Base-by-base conservation (phyloP, 1,284 basidiomycete genomes). In the Leccinum colubrinum region DNA sequence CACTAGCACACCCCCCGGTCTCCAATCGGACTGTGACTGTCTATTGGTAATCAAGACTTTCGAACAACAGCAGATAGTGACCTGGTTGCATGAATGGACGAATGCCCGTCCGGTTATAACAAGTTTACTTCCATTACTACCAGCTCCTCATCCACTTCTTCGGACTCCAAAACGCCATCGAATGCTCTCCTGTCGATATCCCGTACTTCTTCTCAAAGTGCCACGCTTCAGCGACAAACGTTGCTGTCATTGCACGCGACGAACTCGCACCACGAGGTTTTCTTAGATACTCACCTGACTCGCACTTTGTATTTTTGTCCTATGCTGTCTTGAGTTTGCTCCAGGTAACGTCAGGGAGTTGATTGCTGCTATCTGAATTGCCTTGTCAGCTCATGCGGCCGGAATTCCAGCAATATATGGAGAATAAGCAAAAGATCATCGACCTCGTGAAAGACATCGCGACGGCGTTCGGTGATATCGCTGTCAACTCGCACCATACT, bases 101-200 rank as follows among this genome's bases (percentile, higher is more conserved):
- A 68, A 69, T 22, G 20, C 67, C 62, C 65, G 75, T 65, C 46
- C 62, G n/a, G 59, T 58, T 25, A 58, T 53, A 25, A 61, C 71
- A 43, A 46, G 71, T 94, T 73, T 94, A 93, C 74, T 91, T 84
- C 76, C 84, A 93, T 72, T 96, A 97, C 72, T 87, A 90, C 33
- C 87, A 89, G 73, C 83, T 97, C 53, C 90, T 95, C 22, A 80
- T 98, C 67, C 96, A 97, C 73, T 96, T 94, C 6, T 98, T 98
- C 69, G 95, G 96, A 3, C 81, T 98, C 59, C 95, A 98, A 76
- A 93, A 97, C 70, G 93, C 96, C 3, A 79, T 97, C 59, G 95
- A 97, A 73, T 82, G 84, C 14, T 82, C 85, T 11, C 77, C 82
- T 1, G 78, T 91, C 55, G 86, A 95, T 70, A 89, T 94, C 56